These are phyloP conservation scores for Purpureocillium lavendulum DNA, from an alignment of 2,329 filamentous ascomycete genomes.

Conservation along the genomic window DNA sequence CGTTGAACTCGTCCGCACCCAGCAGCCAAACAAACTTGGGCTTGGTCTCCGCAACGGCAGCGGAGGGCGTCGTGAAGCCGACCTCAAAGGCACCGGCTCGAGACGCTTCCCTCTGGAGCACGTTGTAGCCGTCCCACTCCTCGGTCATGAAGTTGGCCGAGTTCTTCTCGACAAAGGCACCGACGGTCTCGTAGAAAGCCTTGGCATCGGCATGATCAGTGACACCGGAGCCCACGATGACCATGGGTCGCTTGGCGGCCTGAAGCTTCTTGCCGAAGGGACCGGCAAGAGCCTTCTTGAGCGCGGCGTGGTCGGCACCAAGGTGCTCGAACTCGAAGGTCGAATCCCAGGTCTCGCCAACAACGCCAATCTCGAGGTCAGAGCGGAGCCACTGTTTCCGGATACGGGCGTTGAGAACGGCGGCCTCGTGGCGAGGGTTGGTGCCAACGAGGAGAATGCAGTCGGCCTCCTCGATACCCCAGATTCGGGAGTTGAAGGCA, in stretches of 20 bases:
- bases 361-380: constrained; percentile 83
- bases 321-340: constrained; percentile 95
- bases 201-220: constrained; percentile 88
- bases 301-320: constrained; percentile 65
- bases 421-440: constrained; percentile 91
- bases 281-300: constrained; percentile 80
- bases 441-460: constrained; percentile 86
- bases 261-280: constrained; percentile 89
- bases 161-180: constrained; percentile 88
- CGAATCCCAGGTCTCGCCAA: constrained; percentile 85
- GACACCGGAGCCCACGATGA: constrained; percentile 86
- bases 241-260: constrained; percentile 86
- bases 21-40: constrained; percentile 97
- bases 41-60: constrained; percentile 71
- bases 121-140: constrained; percentile 97
- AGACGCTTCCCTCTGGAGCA: constrained; percentile 88
- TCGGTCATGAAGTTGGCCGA: constrained; percentile 76
- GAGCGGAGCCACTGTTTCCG: constrained; percentile 97
- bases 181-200: constrained; percentile 86
- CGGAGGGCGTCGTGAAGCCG: constrained; percentile 82
- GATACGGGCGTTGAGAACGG: constrained; percentile 91
- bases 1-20: constrained; percentile 83
- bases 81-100: constrained; percentile 91
- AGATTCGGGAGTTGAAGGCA: constrained; percentile 92
- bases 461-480: constrained; percentile 89